Conservation (phyloP, 192 early-diverging fungal species). For the Cetraspora pellucida region DNA sequence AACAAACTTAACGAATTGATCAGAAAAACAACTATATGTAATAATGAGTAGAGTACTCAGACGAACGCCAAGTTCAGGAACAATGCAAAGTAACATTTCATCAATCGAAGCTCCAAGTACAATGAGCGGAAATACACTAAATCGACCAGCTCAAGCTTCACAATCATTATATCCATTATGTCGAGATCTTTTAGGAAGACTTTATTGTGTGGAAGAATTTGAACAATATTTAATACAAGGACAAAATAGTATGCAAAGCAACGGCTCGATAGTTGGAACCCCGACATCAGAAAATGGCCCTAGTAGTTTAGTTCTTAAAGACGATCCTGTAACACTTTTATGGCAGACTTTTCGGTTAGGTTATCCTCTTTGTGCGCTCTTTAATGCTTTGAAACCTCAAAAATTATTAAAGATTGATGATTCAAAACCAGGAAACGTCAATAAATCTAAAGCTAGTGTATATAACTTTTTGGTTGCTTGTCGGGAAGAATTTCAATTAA, state of each 20-base stretch:
- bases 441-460: conserved; percentile 68
- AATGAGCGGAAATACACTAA: conserved; percentile 42
- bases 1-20: too few species aligned
- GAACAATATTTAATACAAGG: conserved; percentile 59
- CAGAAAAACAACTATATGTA: background rate
- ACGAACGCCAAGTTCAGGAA: conserved; percentile 32
- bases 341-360: conserved; percentile 76
- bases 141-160: conserved; percentile 41
- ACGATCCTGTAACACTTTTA: conserved; percentile 68
- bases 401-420: conserved; percentile 57
- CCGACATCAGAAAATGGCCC: conserved; percentile 31
- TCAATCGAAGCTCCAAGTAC: conserved; percentile 45
- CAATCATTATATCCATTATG: conserved; percentile 75
- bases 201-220: conserved; percentile 72
- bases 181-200: conserved; percentile 67
- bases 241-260: conserved; percentile 43
- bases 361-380: conserved; percentile 67
- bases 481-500: conserved; percentile 72
- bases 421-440: conserved; percentile 37
- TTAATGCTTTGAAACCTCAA: conserved; percentile 67
- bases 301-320: conserved; percentile 37
- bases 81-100: conserved; percentile 14
- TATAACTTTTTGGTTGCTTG: conserved; percentile 90
- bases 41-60: conserved; percentile 3
- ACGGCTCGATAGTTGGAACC: conserved; percentile 37